Percentiles rank a stretch among this genome's conserved stretches.
phyloP scores from a whole-genome alignment of 2,329 filamentous ascomycete species.

The Ceratocystis ficicola region DNA sequence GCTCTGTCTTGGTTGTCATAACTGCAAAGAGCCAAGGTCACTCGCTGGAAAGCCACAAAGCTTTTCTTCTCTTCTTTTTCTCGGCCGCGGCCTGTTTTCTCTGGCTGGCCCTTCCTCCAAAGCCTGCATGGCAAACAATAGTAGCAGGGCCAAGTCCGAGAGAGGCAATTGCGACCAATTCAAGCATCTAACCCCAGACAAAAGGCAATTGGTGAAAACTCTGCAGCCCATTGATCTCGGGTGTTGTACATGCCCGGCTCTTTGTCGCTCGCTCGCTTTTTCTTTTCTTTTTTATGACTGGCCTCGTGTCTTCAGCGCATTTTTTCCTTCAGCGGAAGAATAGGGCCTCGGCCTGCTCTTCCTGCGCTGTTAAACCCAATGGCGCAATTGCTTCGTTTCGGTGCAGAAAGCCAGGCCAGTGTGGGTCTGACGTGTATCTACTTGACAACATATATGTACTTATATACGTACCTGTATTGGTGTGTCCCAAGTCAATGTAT shows the following conservation, averaged over 20 bases:
- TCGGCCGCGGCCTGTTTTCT: slow-evolving; percentile 2
- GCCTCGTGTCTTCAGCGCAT: neutral
- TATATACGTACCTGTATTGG: too few relatives aligned
- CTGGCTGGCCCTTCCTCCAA: neutral
- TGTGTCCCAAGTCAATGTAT: neutral
- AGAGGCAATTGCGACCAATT: neutral
- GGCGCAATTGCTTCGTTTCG: slow-evolving; percentile 7
- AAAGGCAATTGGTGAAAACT: neutral
- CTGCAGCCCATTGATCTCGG: neutral
- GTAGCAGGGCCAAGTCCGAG: neutral
- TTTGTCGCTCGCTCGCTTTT: neutral
- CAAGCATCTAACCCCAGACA: neutral
- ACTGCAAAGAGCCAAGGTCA: too few relatives aligned
- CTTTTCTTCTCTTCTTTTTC: neutral
- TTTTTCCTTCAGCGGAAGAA: neutral
- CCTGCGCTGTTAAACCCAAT: neutral
- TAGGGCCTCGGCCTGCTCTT: neutral
- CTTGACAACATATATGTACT: too few relatives aligned
- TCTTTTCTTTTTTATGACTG: neutral
- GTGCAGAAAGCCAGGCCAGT: neutral
- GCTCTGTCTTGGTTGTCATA: too few relatives aligned
- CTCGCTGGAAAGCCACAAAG: too few relatives aligned
- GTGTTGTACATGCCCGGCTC: neutral
- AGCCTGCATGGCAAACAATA: neutral
- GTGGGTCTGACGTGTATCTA: slow-evolving; percentile 8